Base-by-base conservation (phyloP, 2,329 filamentous ascomycete genomes). In the Trichoderma breve region DNA sequence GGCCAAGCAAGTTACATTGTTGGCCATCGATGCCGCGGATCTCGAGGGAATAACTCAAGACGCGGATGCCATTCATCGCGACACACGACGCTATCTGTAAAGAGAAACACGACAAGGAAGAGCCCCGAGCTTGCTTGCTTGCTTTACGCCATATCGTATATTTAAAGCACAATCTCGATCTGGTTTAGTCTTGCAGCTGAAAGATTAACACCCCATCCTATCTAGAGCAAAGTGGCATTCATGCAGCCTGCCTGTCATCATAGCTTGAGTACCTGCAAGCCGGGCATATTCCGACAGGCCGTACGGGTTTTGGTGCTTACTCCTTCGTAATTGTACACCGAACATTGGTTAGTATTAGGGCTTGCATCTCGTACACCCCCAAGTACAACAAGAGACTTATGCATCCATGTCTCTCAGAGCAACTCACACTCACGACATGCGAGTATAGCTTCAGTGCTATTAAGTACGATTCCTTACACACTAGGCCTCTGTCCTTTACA, bases 271-370 rank as follows among this genome's bases (percentile, higher is more conserved):
- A 30, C 24, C 43, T 60, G 55, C 65, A 60, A 60, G 8, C 65
- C 65, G 55, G 65, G 34, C 53, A 68, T 26, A 68, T 60, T 68
- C 65, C 65, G 53, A 68, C 55, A 60, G 55, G 65, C 53, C 36
- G n/a, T 34, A 24, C 12, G n/a, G 36, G 3, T 26, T 60, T 34
- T 68, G 55, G 34, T 28, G 55, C 62, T 64, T 67, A 57, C 64
- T 43, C 24, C 34, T 39, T 57, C 32, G 53, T 14, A 51, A 47
- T 55, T 18, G 30, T 43, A 67, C 15, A 58, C 18, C 64, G 11
- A 36, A 26, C 51, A 26, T 15, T 28, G 28, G 32, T 26, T 57
- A 18, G 43, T 24, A 43, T 43, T 14, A 24, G 21, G 47, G 47
- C 47, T 53, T n/a, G 18, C 21, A 43, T 43, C 24, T 39, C 15